phyloP scores from a whole-genome alignment of 257 asterid species.

The Asclepias syriaca region DNA sequence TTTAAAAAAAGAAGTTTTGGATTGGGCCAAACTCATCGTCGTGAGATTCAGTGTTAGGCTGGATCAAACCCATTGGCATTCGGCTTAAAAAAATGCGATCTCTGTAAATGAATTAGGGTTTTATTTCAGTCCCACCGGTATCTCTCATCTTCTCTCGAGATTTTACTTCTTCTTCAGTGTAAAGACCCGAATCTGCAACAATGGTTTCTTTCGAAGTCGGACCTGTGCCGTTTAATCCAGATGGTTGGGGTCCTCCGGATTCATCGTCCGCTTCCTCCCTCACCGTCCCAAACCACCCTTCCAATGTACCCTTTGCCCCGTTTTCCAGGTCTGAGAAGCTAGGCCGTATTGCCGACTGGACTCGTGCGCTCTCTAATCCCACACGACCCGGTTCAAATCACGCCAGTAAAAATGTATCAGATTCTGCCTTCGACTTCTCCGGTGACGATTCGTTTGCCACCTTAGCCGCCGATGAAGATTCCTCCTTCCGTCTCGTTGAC shows the following conservation, averaged over 20 bases:
- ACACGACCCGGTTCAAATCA: constrained; percentile 56
- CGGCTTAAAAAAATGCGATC: neutral
- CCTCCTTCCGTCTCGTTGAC: constrained; percentile 87
- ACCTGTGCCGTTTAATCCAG: constrained; percentile 76
- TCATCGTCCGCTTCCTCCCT: constrained; percentile 29
- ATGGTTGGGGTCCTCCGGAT: constrained; percentile 98
- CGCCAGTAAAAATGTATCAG: constrained; percentile 38
- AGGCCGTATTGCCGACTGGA: constrained; percentile 95
- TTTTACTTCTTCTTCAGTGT: no score
- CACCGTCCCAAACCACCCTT: constrained; percentile 43
- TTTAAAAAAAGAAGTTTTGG: no score
- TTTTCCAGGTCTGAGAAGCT: constrained; percentile 91
- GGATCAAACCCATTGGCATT: neutral
- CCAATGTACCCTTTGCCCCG: constrained; percentile 91
- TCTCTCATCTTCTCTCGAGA: neutral
- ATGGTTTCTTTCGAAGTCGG: constrained; percentile 80
- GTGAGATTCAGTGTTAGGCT: no score
- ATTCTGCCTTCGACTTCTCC: constrained; percentile 91
- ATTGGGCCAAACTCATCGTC: neutral
- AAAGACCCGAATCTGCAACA: neutral
- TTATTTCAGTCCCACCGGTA: neutral
- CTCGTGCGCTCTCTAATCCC: constrained; percentile 44
- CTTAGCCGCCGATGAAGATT: constrained; percentile 73
- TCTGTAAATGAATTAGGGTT: neutral
- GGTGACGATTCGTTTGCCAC: constrained; percentile 91